phyloP scores from a whole-genome alignment of 768 basidiomycete genomes.

The Leccinum boreale region DNA sequence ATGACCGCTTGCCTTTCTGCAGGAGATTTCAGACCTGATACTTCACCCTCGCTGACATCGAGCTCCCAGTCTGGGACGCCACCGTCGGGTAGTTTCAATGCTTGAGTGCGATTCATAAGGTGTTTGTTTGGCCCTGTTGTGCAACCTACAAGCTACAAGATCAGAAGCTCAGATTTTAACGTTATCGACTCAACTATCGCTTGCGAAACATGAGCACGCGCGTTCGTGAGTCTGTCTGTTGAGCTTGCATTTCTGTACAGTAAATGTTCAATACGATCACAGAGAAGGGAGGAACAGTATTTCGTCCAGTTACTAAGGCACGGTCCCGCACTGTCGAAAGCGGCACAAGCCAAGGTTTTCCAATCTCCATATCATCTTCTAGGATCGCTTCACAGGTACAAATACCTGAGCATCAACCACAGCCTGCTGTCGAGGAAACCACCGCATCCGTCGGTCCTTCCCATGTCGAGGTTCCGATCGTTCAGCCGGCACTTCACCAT shows the following conservation, averaged over 20 bases:
- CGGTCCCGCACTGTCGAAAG: slow-evolving; percentile 41
- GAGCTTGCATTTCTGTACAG: not conserved
- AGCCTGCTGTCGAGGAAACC: not conserved
- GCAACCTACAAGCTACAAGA: not conserved
- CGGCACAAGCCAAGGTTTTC: slow-evolving; percentile 13
- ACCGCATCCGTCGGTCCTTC: not conserved
- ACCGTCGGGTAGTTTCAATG: slow-evolving; percentile 51
- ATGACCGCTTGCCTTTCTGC: slow-evolving; percentile 51
- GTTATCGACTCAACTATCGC: not conserved
- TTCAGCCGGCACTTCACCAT: slow-evolving; percentile 5
- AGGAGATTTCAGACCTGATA: slow-evolving; percentile 40
- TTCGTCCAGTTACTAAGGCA: slow-evolving; percentile 62
- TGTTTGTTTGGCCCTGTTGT: slow-evolving; percentile 29
- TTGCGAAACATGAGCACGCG: slow-evolving; percentile 39
- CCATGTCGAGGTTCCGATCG: slow-evolving; percentile 17
- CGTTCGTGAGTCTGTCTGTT: slow-evolving; percentile 52
- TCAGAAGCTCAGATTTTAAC: not conserved
- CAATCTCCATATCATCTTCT: slow-evolving; percentile 20
- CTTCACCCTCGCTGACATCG: slow-evolving; percentile 41
- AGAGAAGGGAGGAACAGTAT: slow-evolving; percentile 74
- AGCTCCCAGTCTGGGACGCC: slow-evolving; percentile 59
- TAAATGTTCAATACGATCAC: not conserved
- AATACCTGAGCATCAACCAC: not conserved
- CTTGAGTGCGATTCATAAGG: slow-evolving; percentile 24
- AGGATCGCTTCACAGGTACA: slow-evolving; percentile 4